Percentiles rank a stretch among this genome's conserved stretches.
These are phyloP conservation scores for Limonium bicolor DNA, from an alignment of 148 eudicot genomes.

Conservation along the genomic window DNA sequence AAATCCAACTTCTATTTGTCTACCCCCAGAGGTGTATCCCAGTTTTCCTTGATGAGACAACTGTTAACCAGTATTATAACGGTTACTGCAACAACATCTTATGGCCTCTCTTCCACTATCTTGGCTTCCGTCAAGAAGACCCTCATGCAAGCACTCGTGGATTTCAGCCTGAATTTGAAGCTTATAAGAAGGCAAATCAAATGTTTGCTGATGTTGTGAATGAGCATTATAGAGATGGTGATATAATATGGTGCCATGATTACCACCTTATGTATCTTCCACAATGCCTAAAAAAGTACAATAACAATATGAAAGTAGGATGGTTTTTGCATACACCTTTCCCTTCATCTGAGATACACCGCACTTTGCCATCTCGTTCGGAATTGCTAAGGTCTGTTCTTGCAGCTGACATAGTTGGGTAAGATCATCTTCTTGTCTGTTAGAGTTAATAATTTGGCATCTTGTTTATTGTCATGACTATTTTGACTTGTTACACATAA, in stretches of 20 bases:
- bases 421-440: slow-evolving; percentile 9
- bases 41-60: slow-evolving; percentile 58
- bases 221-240: slow-evolving; percentile 57
- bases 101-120: slow-evolving; percentile 82
- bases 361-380: slow-evolving; percentile 59
- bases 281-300: slow-evolving; percentile 40
- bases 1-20: neutral
- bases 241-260: slow-evolving; percentile 86
- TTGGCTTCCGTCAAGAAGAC: slow-evolving; percentile 77
- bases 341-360: slow-evolving; percentile 64
- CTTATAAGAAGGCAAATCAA: slow-evolving; percentile 63
- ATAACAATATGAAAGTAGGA: slow-evolving; percentile 61
- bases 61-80: slow-evolving; percentile 58
- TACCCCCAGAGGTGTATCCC: slow-evolving; percentile 50
- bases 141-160: slow-evolving; percentile 48
- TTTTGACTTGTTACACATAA: too few species aligned
- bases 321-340: slow-evolving; percentile 94
- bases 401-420: slow-evolving; percentile 80
- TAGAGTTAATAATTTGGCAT: too few species aligned
- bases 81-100: slow-evolving; percentile 78
- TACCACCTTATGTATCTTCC: slow-evolving; percentile 83
- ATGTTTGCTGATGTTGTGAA: slow-evolving; percentile 74
- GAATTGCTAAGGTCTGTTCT: slow-evolving; percentile 64
- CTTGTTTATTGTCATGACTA: too few species aligned
- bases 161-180: slow-evolving; percentile 61